Percentiles rank a stretch among this genome's conserved stretches.
Conservation (phyloP, 1,139 yeast genomes). For the Candida sanyaensis region DNA sequence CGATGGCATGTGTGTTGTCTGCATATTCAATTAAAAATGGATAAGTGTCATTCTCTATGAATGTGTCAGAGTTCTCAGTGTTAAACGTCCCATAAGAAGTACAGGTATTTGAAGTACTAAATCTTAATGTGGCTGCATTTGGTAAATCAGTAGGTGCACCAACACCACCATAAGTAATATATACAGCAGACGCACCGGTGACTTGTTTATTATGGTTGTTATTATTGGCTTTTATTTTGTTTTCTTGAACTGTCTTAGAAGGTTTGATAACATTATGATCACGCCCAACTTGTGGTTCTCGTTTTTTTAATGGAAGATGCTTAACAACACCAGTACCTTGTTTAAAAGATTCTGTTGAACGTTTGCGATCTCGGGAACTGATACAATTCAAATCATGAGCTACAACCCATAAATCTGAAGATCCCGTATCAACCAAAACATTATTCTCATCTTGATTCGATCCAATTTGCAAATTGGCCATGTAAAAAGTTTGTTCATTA, state of each 20-base stretch:
- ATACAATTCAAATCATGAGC: conserved; percentile 31
- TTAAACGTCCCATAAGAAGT: conserved; percentile 42
- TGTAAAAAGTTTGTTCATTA: conserved; percentile 51
- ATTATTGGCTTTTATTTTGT: background rate
- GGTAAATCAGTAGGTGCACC: conserved; percentile 5
- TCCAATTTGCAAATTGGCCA: conserved; percentile 42
- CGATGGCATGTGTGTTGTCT: conserved; percentile 61
- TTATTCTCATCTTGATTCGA: conserved; percentile 29
- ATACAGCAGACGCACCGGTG: conserved; percentile 7
- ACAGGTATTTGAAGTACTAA: conserved; percentile 22
- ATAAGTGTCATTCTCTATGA: conserved; percentile 33
- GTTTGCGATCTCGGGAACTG: conserved; percentile 6
- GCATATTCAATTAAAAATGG: conserved; percentile 57
- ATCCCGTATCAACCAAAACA: conserved; percentile 48
- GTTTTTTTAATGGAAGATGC: conserved; percentile 3
- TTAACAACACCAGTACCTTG: conserved; percentile 9
- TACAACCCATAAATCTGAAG: conserved; percentile 51
- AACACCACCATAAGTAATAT: conserved; percentile 6
- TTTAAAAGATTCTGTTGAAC: conserved; percentile 2
- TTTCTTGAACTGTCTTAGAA: background rate
- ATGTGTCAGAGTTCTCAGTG: conserved; percentile 33
- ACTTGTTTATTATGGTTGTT: conserved; percentile 1
- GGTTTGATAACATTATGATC: background rate
- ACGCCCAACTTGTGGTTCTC: background rate
- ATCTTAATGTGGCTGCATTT: conserved; percentile 3